These are phyloP conservation scores for Vitis rupestris DNA, from an alignment of 164 flowering plant species.

Conservation along the genomic window DNA sequence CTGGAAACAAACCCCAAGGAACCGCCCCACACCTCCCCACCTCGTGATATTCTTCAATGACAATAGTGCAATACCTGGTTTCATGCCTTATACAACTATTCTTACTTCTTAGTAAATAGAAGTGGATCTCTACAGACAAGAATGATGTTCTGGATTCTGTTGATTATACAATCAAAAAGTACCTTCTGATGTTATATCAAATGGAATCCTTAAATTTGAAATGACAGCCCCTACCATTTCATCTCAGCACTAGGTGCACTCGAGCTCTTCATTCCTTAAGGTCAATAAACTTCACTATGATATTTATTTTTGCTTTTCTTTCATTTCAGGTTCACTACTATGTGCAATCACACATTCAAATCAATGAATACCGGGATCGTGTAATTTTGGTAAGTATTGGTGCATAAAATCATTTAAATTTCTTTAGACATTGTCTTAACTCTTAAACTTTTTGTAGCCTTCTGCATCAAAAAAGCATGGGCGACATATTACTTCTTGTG, in stretches of 20 bases:
- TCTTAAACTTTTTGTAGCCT: slow-evolving; percentile 49
- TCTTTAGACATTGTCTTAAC: slow-evolving; percentile 2
- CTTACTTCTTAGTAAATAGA: no score
- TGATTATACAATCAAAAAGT: background rate
- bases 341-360: slow-evolving; percentile 95
- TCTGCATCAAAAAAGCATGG: slow-evolving; percentile 66
- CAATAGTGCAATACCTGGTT: no score
- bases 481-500: slow-evolving; percentile 69
- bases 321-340: slow-evolving; percentile 71
- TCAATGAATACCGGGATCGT: slow-evolving; percentile 94
- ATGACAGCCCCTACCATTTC: background rate
- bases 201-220: background rate
- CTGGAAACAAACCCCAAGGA: no score
- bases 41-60: no score
- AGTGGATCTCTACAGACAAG: no score
- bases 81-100: no score
- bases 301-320: slow-evolving; percentile 11
- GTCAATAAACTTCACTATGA: background rate
- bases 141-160: no score
- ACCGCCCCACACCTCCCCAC: no score
- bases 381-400: slow-evolving; percentile 69
- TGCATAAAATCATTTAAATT: background rate
- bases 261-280: background rate
- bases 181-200: background rate
- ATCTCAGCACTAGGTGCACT: background rate